Evolutionary conservation across 108 stramenopile species (phyloP).

Genomic region (Craspedostauros australis): DNA sequence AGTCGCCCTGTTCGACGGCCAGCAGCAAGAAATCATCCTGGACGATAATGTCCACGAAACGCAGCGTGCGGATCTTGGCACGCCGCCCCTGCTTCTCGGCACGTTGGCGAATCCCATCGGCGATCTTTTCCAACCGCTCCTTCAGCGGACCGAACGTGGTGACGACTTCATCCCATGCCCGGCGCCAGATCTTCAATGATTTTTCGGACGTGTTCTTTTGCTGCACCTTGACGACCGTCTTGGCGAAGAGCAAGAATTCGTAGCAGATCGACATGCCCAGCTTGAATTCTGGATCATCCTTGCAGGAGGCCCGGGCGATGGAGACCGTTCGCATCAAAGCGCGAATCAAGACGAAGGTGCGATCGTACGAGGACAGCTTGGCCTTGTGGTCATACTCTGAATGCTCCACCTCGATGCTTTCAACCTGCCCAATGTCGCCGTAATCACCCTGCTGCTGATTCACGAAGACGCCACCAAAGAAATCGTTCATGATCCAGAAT

Average conservation of each 20-base stretch:
- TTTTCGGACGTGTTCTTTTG: conserved; percentile 54
- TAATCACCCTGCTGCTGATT: neutral
- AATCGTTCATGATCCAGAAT: conserved; percentile 47
- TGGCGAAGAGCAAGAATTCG: conserved; percentile 63
- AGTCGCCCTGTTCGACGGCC: conserved; percentile 69
- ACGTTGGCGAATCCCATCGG: conserved; percentile 59
- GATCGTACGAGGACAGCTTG: conserved; percentile 13
- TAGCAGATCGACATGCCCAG: conserved; percentile 62
- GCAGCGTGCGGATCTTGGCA: conserved; percentile 57
- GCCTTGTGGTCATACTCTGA: neutral
- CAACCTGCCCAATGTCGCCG: neutral
- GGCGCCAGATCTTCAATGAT: conserved; percentile 57
- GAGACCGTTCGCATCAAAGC: conserved; percentile 57
- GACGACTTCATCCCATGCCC: conserved; percentile 54
- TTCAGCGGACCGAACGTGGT: conserved; percentile 73
- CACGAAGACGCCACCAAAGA: conserved; percentile 38
- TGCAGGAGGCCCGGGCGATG: conserved; percentile 53
- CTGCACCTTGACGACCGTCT: conserved; percentile 61
- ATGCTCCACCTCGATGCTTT: conserved; percentile 19
- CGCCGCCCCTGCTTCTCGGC: conserved; percentile 65
- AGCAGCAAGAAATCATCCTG: conserved; percentile 62
- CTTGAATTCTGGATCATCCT: conserved; percentile 58
- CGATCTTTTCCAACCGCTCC: conserved; percentile 54
- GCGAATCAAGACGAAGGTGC: conserved; percentile 32
- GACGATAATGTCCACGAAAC: conserved; percentile 67